phyloP scores from a whole-genome alignment of 306 rosid genomes.

The Luffa acutangula region DNA sequence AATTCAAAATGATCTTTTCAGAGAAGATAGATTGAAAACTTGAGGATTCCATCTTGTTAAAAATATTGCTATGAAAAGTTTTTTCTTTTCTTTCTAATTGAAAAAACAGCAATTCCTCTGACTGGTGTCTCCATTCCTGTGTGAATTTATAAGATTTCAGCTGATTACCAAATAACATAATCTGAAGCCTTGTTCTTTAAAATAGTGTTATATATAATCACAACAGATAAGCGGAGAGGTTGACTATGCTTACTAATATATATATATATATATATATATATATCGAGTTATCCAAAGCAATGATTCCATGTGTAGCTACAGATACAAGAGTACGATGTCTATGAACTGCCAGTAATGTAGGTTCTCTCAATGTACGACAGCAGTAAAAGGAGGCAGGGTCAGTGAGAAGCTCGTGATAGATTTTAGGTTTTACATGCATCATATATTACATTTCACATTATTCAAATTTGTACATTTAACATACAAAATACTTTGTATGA shows the following conservation, averaged over 20 bases:
- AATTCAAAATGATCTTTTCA: neutral
- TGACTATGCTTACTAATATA: neutral
- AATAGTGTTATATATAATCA: neutral
- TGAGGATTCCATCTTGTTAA: neutral
- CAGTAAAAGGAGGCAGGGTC: neutral
- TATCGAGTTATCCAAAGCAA: neutral
- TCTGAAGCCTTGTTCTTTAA: neutral
- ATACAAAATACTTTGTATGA: neutral
- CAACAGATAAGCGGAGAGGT: neutral
- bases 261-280: neutral
- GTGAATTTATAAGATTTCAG: neutral
- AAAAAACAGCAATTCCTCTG: neutral
- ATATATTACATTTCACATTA: neutral
- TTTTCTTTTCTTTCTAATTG: neutral
- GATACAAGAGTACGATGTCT: neutral
- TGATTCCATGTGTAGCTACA: neutral
- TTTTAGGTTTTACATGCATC: neutral
- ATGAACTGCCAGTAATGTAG: neutral
- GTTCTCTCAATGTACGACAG: neutral
- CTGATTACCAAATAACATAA: neutral
- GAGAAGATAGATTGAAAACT: neutral
- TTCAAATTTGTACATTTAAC: neutral
- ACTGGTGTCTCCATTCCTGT: neutral
- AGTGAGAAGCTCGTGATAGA: neutral
- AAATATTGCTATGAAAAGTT: neutral